Evolutionary conservation across 106 monocot genomes (phyloP), one percentile per base, ranked within the genome.

Genomic region (Apostasia ramifera): DNA sequence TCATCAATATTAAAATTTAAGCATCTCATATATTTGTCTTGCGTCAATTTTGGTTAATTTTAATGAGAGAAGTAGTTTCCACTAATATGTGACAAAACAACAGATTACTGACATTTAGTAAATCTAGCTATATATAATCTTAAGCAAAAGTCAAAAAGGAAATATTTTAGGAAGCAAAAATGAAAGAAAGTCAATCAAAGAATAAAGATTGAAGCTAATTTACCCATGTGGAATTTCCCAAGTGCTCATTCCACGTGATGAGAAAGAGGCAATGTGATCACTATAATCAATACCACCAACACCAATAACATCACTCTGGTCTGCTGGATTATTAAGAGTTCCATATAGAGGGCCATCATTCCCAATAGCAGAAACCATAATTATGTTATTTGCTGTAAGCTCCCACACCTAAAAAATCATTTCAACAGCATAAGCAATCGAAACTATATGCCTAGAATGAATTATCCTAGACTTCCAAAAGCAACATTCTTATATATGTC

Each of bases 151-250:
- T 26, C 26, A 26, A 26, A 0, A 26, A 26, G 26, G 26, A 26
- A 26, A 26, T 26, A 26, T 26, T 26, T 26, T 26, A 26, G 26
- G 26, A 26, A 26, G 26, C 26, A 0, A 26, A 26, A 26, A 26
- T 26, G 8, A 26, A 65, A 65, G 43, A 9, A 48, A 63, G 44
- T 63, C 46, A 63, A 63, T 63, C 47, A 44, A 48, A 64, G n/a
- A 11, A 5, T n/a, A 1, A 39, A 6, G 65, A 53, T 53, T 53
- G 53, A 54, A 43, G 14, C 72, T 47, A 51, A 76, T 62, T 10
- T 83, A 92, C 98, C 98, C 98, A 77, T 98, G 98, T 55, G 98
- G 98, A 67, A 98, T 73, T 76, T 98, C 98, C 98, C 98, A 98
- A 51, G 98, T 98, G 77, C 84, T 98, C 98, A 98, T 98, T 66